Percentiles rank a stretch among this genome's conserved stretches.
Evolutionary conservation across 176 grass and related monocot species (phyloP).

Genomic region (Aegilops tauschii): DNA sequence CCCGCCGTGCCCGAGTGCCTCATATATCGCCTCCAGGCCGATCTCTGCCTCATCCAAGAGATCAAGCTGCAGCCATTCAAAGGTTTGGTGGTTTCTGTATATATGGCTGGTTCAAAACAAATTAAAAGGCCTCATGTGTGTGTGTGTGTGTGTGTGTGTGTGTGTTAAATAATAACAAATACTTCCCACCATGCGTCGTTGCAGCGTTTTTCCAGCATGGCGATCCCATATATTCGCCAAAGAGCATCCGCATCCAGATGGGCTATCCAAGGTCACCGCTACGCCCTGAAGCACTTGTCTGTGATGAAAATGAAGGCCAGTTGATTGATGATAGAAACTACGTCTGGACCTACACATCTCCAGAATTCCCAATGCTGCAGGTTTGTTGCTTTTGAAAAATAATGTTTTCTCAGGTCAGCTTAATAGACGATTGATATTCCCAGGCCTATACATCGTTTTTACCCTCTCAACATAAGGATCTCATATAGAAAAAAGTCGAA

Average conservation of each 20-base stretch:
- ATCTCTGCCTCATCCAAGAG: conserved; percentile 48
- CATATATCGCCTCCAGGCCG: conserved; percentile 32
- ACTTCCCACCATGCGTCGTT: background rate
- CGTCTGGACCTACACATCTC: conserved; percentile 64
- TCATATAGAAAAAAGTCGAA: too few species aligned
- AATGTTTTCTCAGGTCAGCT: conserved; percentile 30
- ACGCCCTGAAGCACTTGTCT: conserved; percentile 8
- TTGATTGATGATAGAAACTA: conserved; percentile 38
- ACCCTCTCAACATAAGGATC: background rate
- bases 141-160: too few species aligned
- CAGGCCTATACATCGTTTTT: background rate
- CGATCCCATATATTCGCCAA: conserved; percentile 60
- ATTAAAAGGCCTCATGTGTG: too few species aligned
- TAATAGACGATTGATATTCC: background rate
- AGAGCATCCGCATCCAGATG: conserved; percentile 49
- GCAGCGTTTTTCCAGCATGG: conserved; percentile 62
- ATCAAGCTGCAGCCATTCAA: conserved; percentile 66
- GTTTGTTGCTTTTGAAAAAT: conserved; percentile 17
- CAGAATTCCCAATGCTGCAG: conserved; percentile 69
- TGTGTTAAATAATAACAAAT: background rate
- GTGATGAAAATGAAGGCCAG: conserved; percentile 39
- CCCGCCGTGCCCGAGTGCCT: conserved; percentile 36
- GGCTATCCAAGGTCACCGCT: conserved; percentile 44
- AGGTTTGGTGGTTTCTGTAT: background rate
- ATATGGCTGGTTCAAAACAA: too few species aligned